Evolutionary conservation across 129 eudicot species (phyloP), one percentile per base, ranked within the genome.

Genomic region (Flaveria brownii): DNA sequence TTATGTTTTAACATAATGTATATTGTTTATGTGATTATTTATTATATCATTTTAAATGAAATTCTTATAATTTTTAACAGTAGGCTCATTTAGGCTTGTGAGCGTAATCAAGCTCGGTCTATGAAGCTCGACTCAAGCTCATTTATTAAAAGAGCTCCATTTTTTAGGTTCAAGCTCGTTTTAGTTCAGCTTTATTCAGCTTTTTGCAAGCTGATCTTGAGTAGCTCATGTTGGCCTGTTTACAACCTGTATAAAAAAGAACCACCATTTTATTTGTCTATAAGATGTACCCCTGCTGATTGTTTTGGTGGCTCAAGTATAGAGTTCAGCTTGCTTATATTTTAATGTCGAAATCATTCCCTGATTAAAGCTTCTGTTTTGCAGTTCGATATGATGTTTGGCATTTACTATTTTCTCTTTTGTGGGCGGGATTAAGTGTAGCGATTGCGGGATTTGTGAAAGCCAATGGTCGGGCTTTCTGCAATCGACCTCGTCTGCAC

Each of bases 371-470:
- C 50, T 69, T 78, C 26, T 55, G 9, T 79, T 72, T 50, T 84
- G 91, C 91, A 94, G 98, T 80, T 77, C 88, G 79, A 46, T 30
- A 77, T 63, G 85, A 82, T 83, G 11, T 51, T 10, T 81, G 90
- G 85, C 83, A 89, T 62, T 46, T 91, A 59, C 76, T 89, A 28
- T 84, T 86, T 84, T 89, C 99, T 1, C 71, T 91, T 36, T 68
- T 91, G 52, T 91, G 96, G 96, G 97, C 94, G 23, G 82, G 96
- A 80, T 25, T 86, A 81, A 94, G 97, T 78, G 26, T 91, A 80
- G 93, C 55, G 20, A 83, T 94, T 75, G 92, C 86, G 11, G 82
- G 84, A 68, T 79, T 87, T 10, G 97, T 94, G 82, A 94, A 75
- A 82, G 84, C 93, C 68, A 89, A 91, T 71, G 97, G 97, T 18